These are phyloP conservation scores for Colletotrichum tropicale DNA, from an alignment of 2,329 filamentous ascomycete species.

Conservation along the genomic window DNA sequence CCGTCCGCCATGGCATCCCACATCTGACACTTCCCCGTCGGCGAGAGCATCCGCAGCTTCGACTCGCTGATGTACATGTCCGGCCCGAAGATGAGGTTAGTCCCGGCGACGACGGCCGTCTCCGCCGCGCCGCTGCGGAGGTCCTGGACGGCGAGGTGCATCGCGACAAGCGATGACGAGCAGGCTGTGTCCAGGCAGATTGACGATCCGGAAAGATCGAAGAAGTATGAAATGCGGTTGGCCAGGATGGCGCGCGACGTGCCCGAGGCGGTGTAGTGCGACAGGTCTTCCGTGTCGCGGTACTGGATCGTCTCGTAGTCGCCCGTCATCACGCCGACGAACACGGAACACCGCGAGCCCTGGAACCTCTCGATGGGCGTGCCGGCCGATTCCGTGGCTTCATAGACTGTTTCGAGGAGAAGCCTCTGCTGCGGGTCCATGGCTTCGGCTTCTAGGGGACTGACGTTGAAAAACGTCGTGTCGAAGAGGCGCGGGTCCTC, in stretches of 20 bases:
- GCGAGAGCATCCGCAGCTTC: conserved; percentile 19
- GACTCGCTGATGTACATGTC: conserved; percentile 20
- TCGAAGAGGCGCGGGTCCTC: conserved; percentile 27
- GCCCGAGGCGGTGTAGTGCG: conserved; percentile 27
- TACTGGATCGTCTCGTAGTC: conserved; percentile 31
- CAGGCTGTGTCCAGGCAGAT: conserved; percentile 51
- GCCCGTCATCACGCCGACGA: conserved; percentile 23
- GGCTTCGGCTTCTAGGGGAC: conserved; percentile 27
- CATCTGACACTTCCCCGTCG: conserved; percentile 25
- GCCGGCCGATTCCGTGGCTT: conserved; percentile 29
- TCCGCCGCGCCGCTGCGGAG: conserved; percentile 33
- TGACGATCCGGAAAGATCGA: conserved; percentile 40
- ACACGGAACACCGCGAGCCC: not conserved
- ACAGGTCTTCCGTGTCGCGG: conserved; percentile 26
- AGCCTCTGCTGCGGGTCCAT: conserved; percentile 38
- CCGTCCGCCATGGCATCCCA: conserved; percentile 35
- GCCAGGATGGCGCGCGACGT: conserved; percentile 30
- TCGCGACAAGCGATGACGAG: conserved; percentile 45
- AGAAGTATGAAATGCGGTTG: conserved; percentile 45
- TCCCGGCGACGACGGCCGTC: conserved; percentile 32
- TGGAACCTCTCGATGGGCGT: not conserved
- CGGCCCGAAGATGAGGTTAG: conserved; percentile 24
- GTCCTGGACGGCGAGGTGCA: conserved; percentile 44
- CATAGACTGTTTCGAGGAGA: conserved; percentile 37
- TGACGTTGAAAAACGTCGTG: conserved; percentile 31